Percentiles rank a stretch among this genome's conserved stretches.
These are phyloP conservation scores for Colletotrichum tabaci DNA, from an alignment of 2,329 filamentous ascomycete species.

Conservation along the genomic window DNA sequence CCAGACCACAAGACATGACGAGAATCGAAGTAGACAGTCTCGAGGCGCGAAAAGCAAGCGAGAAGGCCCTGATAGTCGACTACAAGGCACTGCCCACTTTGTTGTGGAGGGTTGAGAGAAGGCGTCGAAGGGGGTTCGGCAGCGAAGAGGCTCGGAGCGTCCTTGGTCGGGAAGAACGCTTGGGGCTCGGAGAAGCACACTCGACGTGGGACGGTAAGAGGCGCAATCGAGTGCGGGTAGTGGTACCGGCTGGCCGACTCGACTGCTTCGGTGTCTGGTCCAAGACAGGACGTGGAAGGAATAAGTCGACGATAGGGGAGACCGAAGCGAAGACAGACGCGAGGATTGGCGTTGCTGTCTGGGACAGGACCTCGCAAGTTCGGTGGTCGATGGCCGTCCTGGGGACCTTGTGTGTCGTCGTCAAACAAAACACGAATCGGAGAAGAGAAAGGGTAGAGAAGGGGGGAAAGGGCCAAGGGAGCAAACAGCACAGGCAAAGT, in stretches of 20 bases:
- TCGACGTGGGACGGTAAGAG: conserved; percentile 10
- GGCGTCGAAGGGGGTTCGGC: conserved; percentile 18
- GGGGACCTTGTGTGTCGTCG: conserved; percentile 29
- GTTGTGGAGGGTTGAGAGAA: conserved; percentile 1
- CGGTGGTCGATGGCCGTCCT: conserved; percentile 25
- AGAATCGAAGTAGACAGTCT: conserved; percentile 28
- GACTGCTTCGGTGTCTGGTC: conserved; percentile 15
- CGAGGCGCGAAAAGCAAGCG: conserved; percentile 22
- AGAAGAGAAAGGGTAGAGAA: neutral
- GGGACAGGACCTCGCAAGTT: conserved; percentile 28
- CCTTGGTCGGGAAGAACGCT: neutral
- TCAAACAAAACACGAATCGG: conserved; percentile 28
- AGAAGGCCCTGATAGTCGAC: conserved; percentile 18
- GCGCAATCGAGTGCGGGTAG: conserved; percentile 13
- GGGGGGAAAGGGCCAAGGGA: conserved; percentile 10
- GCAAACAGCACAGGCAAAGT: conserved; percentile 34
- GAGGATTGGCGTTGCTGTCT: conserved; percentile 13
- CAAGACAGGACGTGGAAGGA: conserved; percentile 9
- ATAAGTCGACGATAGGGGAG: conserved; percentile 22
- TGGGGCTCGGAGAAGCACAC: neutral
- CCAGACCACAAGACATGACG: conserved; percentile 63
- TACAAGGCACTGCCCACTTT: conserved; percentile 15
- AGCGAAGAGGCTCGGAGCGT: conserved; percentile 9
- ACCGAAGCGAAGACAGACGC: conserved; percentile 14
- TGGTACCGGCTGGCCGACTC: conserved; percentile 9